Conservation (phyloP, 164 flowering plant genomes). For the Berberis vulgaris region DNA sequence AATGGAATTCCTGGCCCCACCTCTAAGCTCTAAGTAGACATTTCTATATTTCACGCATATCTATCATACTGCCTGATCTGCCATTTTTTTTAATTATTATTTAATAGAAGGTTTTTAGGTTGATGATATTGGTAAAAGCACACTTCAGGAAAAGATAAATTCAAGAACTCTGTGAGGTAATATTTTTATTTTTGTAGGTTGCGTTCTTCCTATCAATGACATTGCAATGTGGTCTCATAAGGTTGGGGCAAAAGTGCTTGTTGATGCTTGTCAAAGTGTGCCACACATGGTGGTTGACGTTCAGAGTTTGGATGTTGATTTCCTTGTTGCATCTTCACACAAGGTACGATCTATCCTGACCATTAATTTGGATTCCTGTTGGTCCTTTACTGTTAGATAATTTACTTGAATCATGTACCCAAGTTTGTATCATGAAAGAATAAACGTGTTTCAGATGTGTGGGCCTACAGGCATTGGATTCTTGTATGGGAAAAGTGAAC, state of each 20-base stretch:
- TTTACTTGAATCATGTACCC: not conserved
- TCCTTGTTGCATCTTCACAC: constrained; percentile 98
- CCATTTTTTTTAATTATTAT: not conserved
- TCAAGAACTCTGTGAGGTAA: not conserved
- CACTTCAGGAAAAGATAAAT: not conserved
- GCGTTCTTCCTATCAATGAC: constrained; percentile 75
- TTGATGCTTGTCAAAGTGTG: constrained; percentile 99
- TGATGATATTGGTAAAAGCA: not conserved
- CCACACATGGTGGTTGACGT: constrained; percentile 98
- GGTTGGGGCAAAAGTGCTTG: constrained; percentile 85
- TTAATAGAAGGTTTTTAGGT: not conserved
- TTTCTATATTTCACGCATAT: too few relatives aligned
- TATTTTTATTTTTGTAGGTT: constrained; percentile 36
- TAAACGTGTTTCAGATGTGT: constrained; percentile 98
- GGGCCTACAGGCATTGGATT: constrained; percentile 99
- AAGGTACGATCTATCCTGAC: constrained; percentile 50
- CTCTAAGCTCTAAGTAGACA: too few relatives aligned
- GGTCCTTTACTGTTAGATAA: not conserved
- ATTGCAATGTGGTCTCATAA: constrained; percentile 70
- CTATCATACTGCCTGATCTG: too few relatives aligned
- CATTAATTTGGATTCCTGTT: not conserved
- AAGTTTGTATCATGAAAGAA: constrained; percentile 23
- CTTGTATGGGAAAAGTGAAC: constrained; percentile 76
- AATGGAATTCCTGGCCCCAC: too few relatives aligned
- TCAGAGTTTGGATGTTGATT: constrained; percentile 67